phyloP scores from a whole-genome alignment of 2,329 filamentous ascomycete genomes.

The Orbilia oligospora region DNA sequence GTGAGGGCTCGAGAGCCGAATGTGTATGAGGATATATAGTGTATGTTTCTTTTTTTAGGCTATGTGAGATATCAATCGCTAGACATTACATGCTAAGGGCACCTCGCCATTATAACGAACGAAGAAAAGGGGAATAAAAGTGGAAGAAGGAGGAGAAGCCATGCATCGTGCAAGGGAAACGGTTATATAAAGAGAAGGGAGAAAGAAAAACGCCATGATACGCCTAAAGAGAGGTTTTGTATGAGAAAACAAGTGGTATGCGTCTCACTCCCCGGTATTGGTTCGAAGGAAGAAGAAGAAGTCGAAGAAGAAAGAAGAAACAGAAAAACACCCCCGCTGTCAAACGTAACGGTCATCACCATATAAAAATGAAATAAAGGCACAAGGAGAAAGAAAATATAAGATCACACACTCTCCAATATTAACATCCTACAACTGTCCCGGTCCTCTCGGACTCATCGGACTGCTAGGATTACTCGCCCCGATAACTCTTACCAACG shows the following conservation, averaged over 20 bases:
- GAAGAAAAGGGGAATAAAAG: neutral
- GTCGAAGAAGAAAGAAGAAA: neutral
- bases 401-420: neutral
- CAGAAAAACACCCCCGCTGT: slow-evolving; percentile 26
- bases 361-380: slow-evolving; percentile 13
- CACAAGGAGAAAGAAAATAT: slow-evolving; percentile 2
- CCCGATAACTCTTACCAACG: slow-evolving; percentile 58
- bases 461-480: slow-evolving; percentile 55
- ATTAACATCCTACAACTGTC: slow-evolving; percentile 29
- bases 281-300: neutral
- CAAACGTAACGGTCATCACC: slow-evolving; percentile 20
- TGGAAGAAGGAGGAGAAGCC: neutral
- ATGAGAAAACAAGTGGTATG: slow-evolving; percentile 4
- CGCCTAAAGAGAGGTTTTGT: slow-evolving; percentile 31
- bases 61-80: slow-evolving; percentile 43
- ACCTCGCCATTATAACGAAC: slow-evolving; percentile 14
- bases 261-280: slow-evolving; percentile 11
- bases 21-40: slow-evolving; percentile 10
- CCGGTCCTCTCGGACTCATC: slow-evolving; percentile 49
- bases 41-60: slow-evolving; percentile 30
- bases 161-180: slow-evolving; percentile 6
- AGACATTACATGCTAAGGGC: slow-evolving; percentile 56
- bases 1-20: neutral
- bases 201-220: slow-evolving; percentile 40
- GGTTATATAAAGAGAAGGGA: neutral